Evolutionary conservation across 2,329 filamentous ascomycete genomes (phyloP).

Genomic region (Exophiala mesophila): DNA sequence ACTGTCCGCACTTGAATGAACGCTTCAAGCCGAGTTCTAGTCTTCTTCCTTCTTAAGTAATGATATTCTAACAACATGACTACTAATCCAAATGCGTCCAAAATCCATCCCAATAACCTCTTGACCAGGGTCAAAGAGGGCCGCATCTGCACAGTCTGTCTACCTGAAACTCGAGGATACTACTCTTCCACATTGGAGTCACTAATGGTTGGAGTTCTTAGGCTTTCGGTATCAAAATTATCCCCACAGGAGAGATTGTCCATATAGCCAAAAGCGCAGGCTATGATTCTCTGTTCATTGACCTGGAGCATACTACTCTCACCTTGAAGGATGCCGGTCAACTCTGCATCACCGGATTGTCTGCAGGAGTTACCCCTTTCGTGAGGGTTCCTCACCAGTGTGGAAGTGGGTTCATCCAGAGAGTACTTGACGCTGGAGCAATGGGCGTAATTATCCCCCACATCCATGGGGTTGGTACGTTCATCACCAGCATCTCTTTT

Average conservation of each 20-base stretch:
- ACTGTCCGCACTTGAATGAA: too few species aligned
- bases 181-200: too few species aligned
- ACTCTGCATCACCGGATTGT: conserved; percentile 28
- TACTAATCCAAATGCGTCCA: too few species aligned
- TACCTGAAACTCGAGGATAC: too few species aligned
- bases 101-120: conserved; percentile 1
- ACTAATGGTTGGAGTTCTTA: neutral
- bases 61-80: too few species aligned
- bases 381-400: conserved; percentile 23
- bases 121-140: neutral
- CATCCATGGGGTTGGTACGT: conserved; percentile 5
- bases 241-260: conserved; percentile 29
- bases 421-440: conserved; percentile 7
- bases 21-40: too few species aligned
- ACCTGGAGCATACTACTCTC: conserved; percentile 35
- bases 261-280: conserved; percentile 32
- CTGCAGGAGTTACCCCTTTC: conserved; percentile 20
- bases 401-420: conserved; percentile 27
- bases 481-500: too few species aligned
- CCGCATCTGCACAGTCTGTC: conserved; percentile 4
- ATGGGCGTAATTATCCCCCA: conserved; percentile 11
- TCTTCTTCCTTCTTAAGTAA: too few species aligned
- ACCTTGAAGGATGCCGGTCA: conserved; percentile 30
- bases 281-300: conserved; percentile 37
- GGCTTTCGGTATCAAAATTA: conserved; percentile 28